Percentiles rank a stretch among this genome's conserved stretches.
These are phyloP conservation scores for Populus davidiana DNA, from an alignment of 345 rosid genomes.

Conservation along the genomic window DNA sequence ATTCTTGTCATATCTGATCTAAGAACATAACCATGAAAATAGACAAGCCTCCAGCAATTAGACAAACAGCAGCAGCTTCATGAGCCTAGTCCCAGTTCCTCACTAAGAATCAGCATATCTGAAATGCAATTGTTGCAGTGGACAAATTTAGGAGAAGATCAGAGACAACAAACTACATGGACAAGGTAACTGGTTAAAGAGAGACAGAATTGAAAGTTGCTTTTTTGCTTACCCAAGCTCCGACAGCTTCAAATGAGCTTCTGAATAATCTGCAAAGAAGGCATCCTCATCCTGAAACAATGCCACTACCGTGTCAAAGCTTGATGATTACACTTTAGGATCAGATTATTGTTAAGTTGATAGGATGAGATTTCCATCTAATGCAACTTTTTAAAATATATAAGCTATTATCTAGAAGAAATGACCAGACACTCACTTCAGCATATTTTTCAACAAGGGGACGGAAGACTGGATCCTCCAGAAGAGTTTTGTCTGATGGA, in stretches of 20 bases:
- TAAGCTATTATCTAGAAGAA: neutral
- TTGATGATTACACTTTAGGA: neutral
- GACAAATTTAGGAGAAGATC: neutral
- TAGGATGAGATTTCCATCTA: neutral
- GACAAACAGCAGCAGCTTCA: neutral
- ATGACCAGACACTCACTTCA: constrained; percentile 2
- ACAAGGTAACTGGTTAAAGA: neutral
- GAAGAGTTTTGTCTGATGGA: constrained; percentile 22
- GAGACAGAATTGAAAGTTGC: neutral
- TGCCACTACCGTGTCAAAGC: neutral
- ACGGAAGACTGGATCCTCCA: constrained; percentile 20
- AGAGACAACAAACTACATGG: neutral
- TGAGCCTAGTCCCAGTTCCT: neutral
- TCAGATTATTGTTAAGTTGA: neutral
- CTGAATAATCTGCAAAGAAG: constrained; percentile 24
- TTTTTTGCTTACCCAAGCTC: constrained; percentile 14
- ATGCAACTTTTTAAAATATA: neutral
- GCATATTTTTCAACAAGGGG: constrained; percentile 26
- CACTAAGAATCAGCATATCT: constrained; percentile 5
- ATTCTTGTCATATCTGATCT: too few relatives aligned
- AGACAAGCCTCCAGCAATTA: neutral
- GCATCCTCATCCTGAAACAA: constrained; percentile 22
- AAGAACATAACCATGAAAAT: too few relatives aligned
- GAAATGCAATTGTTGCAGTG: neutral
- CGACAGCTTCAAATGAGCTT: constrained; percentile 32